Evolutionary conservation across 2,329 filamentous ascomycete genomes (phyloP), one percentile per base, ranked within the genome.

Genomic region (Venturiaceae sp.): DNA sequence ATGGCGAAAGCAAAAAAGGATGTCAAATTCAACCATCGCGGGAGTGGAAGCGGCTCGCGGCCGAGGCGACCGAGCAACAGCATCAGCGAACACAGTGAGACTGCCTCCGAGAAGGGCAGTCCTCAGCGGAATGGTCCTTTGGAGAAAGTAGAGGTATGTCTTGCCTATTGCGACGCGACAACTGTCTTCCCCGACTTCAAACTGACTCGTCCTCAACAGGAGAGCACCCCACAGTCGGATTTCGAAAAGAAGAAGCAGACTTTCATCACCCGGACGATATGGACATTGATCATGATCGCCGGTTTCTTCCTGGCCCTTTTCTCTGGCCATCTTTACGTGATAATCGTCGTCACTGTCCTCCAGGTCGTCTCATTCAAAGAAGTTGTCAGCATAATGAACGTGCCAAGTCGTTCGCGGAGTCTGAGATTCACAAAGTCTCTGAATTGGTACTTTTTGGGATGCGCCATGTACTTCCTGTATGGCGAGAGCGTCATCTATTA

Each of bases 401-500:
- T 97, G 7, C 92, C 94, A 57, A 95, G 90, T 72, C 86, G 88
- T 68, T 92, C 92, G 63, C 87, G 92, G 68, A 90, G 92, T 70
- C 80, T 99, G 61, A 88, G 88, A 60, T 95, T 95, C 66, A 96
- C 92, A 64, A 96, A 96, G 78, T 91, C 90, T 64, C 79, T 99
- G 66, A 97, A 97, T 75, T 99, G 94, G 94, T 99, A 99, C 74
- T 99, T 95, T 79, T 81, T 99, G 57, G 94, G 91, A n/a, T 90
- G 89, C 28, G 96, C 92, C 65, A 97, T 99, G 92, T 99, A 99
- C 79, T 99, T 96, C 67, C 80, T 99, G 55, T 99, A 99, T 71
- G 94, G 94, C 69, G 94, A 99, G 76, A 96, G 90, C 67, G 92
- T 99, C 69, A 96, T 99, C 68, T 99, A 99, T 78, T 99, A 99